Evolutionary conservation across 1,284 basidiomycete genomes (phyloP).

Genomic region (Trametes sp.): DNA sequence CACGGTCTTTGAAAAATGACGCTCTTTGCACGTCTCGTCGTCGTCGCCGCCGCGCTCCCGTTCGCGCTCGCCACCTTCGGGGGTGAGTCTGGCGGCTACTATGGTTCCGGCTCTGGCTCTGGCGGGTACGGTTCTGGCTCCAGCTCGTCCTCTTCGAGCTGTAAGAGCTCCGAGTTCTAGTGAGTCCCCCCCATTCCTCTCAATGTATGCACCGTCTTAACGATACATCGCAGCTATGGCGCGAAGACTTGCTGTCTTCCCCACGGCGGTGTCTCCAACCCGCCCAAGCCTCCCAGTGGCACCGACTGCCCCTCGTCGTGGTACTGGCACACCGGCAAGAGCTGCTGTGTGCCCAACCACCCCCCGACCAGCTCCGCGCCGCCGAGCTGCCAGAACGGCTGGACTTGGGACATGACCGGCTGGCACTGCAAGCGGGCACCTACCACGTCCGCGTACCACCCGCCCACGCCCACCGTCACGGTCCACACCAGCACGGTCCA

Average conservation of each 20-base stretch:
- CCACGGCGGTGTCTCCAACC: constrained; percentile 50
- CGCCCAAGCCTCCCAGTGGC: constrained; percentile 58
- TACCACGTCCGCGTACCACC: neutral
- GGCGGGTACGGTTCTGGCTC: neutral
- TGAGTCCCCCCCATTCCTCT: constrained; percentile 22
- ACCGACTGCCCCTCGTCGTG: constrained; percentile 46
- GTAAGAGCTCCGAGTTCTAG: constrained; percentile 36
- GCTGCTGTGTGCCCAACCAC: constrained; percentile 55
- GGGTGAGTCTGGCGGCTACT: too few relatives aligned
- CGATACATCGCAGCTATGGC: constrained; percentile 46
- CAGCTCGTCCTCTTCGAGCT: constrained; percentile 19
- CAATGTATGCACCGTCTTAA: neutral
- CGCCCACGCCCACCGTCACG: constrained; percentile 3
- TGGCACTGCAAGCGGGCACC: constrained; percentile 43
- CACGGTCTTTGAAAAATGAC: constrained; percentile 43
- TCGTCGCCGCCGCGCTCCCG: constrained; percentile 40
- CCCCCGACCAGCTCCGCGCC: constrained; percentile 43
- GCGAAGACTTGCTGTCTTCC: constrained; percentile 57
- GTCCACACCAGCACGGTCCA: constrained; percentile 9
- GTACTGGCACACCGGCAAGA: constrained; percentile 45
- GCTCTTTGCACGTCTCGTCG: constrained; percentile 38
- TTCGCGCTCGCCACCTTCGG: constrained; percentile 35
- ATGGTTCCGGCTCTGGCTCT: constrained; percentile 2
- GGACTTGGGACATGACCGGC: constrained; percentile 52
- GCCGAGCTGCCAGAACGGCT: constrained; percentile 55